These are phyloP conservation scores for Arctium minus DNA, from an alignment of 129 eudicot species.

Conservation along the genomic window DNA sequence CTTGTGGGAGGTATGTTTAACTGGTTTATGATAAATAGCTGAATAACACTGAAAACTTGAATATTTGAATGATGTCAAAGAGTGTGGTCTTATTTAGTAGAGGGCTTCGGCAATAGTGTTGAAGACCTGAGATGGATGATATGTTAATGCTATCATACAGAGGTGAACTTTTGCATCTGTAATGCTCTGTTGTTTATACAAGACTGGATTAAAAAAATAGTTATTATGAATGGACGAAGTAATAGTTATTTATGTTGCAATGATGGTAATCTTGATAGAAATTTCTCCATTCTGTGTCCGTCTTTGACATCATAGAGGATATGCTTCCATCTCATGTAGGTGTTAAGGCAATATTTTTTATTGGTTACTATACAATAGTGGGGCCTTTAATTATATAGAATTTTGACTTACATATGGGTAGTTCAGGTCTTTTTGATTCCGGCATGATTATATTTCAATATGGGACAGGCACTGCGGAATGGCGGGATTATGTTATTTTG, in stretches of 20 bases:
- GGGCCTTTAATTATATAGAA: neutral
- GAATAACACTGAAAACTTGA: neutral
- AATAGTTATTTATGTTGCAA: neutral
- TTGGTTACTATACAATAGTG: neutral
- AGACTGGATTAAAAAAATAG: neutral
- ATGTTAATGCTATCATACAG: neutral
- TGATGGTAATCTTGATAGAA: neutral
- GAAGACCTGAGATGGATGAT: neutral
- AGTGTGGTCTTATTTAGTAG: neutral
- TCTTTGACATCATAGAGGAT: neutral
- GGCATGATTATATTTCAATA: neutral
- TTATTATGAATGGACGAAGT: neutral
- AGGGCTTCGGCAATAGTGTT: neutral
- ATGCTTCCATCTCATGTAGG: neutral
- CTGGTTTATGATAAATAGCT: neutral
- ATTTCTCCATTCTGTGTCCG: neutral
- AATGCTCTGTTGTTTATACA: neutral
- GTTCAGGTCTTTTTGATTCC: neutral
- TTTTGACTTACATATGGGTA: neutral
- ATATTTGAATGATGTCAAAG: neutral
- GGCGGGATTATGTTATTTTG: neutral
- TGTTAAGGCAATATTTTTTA: neutral
- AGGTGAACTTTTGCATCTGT: neutral
- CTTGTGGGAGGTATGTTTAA: neutral
- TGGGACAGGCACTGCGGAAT: neutral